Conservation (phyloP, 1,139 yeast genomes). For the Starmera stellimalicola region DNA sequence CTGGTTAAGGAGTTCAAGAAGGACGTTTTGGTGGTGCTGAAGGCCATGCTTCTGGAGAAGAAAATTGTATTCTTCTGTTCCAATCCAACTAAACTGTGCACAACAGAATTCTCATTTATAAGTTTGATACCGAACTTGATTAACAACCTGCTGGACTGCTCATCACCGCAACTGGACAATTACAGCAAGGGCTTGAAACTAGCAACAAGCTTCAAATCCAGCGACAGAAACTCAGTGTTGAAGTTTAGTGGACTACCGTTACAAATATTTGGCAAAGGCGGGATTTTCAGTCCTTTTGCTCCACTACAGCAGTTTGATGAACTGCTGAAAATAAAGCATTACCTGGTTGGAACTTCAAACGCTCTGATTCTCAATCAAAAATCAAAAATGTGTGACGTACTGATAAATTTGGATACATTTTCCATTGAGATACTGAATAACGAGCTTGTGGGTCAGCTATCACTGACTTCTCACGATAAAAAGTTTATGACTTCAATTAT, state of each 20-base stretch:
- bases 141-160: conserved; percentile 64
- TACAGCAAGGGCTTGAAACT: conserved; percentile 42
- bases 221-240: conserved; percentile 68
- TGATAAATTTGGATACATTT: conserved; percentile 44
- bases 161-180: conserved; percentile 64
- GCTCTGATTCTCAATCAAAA: conserved; percentile 67
- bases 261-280: conserved; percentile 76
- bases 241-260: conserved; percentile 83
- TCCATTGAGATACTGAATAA: conserved; percentile 37
- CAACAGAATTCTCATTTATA: conserved; percentile 51
- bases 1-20: conserved; percentile 51
- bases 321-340: conserved; percentile 52
- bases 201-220: conserved; percentile 67
- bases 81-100: conserved; percentile 72
- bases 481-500: conserved; percentile 37
- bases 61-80: conserved; percentile 67
- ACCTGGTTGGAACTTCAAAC: conserved; percentile 83
- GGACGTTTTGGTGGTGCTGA: conserved; percentile 60
- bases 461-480: conserved; percentile 57
- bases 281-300: conserved; percentile 85
- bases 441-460: conserved; percentile 32
- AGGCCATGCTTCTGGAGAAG: conserved; percentile 69
- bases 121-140: conserved; percentile 74
- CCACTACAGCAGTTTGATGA: conserved; percentile 87
- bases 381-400: conserved; percentile 39